Percentiles rank a stretch among this genome's conserved stretches.
Evolutionary conservation across 805 yeast species (phyloP).

Genomic region (Kuraishia hungarica): DNA sequence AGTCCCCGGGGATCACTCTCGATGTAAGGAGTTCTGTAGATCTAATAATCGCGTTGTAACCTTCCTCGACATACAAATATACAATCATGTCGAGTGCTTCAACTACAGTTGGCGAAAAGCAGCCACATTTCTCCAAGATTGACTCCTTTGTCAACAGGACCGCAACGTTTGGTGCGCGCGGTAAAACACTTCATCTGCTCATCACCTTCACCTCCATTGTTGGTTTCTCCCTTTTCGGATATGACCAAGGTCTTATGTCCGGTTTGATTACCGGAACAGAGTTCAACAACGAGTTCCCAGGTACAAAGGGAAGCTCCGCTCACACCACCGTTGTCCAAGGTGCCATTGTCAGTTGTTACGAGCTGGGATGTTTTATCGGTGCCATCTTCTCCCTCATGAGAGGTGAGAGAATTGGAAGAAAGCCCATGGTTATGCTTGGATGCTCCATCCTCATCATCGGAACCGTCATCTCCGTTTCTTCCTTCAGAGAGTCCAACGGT

Average conservation of each 20-base stretch:
- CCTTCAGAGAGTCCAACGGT: conserved; percentile 22
- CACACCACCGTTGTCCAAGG: conserved; percentile 31
- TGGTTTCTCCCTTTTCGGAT: conserved; percentile 66
- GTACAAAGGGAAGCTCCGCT: conserved; percentile 25
- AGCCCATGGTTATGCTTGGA: conserved; percentile 26
- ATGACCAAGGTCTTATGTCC: conserved; percentile 76
- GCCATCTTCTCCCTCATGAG: conserved; percentile 27
- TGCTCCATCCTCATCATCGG: conserved; percentile 27
- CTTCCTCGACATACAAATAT: not conserved
- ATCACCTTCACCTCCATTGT: conserved; percentile 53
- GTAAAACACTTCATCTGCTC: conserved; percentile 38
- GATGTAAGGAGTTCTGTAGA: not conserved
- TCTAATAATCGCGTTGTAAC: not conserved
- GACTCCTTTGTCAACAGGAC: conserved; percentile 5
- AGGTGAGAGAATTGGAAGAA: conserved; percentile 30
- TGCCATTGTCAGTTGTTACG: conserved; percentile 38
- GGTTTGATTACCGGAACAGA: conserved; percentile 52
- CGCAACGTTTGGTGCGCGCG: conserved; percentile 47
- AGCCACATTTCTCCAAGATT: not conserved
- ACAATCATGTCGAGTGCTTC: not conserved
- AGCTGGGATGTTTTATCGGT: conserved; percentile 36
- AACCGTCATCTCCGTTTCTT: conserved; percentile 18
- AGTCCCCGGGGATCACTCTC: not conserved
- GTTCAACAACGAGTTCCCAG: conserved; percentile 57
- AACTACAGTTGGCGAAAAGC: not conserved